Evolutionary conservation across 2,329 filamentous ascomycete species (phyloP).

Genomic region (Pestalotiopsis sp.): DNA sequence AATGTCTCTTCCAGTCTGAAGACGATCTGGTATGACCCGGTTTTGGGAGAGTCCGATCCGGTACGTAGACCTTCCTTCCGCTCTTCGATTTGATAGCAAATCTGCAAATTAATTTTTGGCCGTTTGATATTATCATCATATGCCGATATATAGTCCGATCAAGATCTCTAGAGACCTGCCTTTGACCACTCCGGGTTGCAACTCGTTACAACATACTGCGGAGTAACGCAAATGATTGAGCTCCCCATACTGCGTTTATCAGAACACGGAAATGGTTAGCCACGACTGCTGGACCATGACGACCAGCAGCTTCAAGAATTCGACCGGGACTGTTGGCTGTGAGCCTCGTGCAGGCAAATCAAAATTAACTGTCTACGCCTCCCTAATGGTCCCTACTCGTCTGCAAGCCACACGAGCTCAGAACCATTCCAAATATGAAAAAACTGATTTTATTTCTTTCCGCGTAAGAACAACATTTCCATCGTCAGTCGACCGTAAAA

Average conservation of each 20-base stretch:
- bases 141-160: no score
- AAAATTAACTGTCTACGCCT: slow-evolving; percentile 35
- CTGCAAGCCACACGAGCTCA: slow-evolving; percentile 18
- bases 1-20: no score
- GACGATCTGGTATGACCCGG: no score
- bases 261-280: background rate
- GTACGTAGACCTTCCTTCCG: no score
- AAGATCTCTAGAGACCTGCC: no score
- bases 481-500: slow-evolving; percentile 27
- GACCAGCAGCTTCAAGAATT: slow-evolving; percentile 10
- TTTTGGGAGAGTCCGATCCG: no score
- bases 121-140: no score
- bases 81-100: no score
- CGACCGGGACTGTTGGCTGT: slow-evolving; percentile 25
- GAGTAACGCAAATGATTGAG: no score
- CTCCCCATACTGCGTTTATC: background rate
- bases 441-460: slow-evolving; percentile 40
- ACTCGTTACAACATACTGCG: no score
- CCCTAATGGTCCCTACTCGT: slow-evolving; percentile 26
- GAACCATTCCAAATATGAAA: slow-evolving; percentile 35
- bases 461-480: slow-evolving; percentile 34
- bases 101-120: no score
- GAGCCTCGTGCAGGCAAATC: slow-evolving; percentile 29
- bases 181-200: no score
- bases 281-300: background rate